Conservation (phyloP, 768 basidiomycete species). For the Fistulinella prunicolor region DNA sequence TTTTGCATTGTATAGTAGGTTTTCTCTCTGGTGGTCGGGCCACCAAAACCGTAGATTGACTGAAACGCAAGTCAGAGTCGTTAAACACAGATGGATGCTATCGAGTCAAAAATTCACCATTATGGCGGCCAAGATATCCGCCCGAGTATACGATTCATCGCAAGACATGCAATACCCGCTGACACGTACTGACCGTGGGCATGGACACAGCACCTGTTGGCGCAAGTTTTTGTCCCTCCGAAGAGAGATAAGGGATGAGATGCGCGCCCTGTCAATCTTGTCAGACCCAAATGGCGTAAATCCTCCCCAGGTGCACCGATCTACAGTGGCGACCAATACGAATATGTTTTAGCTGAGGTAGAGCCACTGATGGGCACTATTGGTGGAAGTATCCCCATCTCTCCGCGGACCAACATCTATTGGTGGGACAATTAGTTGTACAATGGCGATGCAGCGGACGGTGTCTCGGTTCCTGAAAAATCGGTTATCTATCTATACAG, state of each 20-base stretch:
- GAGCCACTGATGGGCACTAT: neutral
- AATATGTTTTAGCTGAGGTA: neutral
- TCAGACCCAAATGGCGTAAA: neutral
- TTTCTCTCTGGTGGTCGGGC: too few relatives aligned
- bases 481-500: neutral
- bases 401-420: conserved; percentile 3
- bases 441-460: neutral
- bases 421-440: neutral
- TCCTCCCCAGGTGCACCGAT: neutral
- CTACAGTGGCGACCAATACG: neutral
- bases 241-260: neutral
- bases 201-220: neutral
- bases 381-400: neutral
- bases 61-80: too few relatives aligned
- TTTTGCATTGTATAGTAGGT: too few relatives aligned
- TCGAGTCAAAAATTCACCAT: too few relatives aligned
- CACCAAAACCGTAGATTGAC: too few relatives aligned
- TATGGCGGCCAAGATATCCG: too few relatives aligned
- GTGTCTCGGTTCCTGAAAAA: conserved; percentile 8
- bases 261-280: neutral
- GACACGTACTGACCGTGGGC: neutral
- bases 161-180: neutral
- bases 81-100: too few relatives aligned
- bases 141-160: neutral
- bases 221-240: neutral